A percentile compares a stretch with the other conserved stretches of the same genome.
phyloP scores from a whole-genome alignment of 2,329 filamentous ascomycete species.

The Trichoderma semiorbis region DNA sequence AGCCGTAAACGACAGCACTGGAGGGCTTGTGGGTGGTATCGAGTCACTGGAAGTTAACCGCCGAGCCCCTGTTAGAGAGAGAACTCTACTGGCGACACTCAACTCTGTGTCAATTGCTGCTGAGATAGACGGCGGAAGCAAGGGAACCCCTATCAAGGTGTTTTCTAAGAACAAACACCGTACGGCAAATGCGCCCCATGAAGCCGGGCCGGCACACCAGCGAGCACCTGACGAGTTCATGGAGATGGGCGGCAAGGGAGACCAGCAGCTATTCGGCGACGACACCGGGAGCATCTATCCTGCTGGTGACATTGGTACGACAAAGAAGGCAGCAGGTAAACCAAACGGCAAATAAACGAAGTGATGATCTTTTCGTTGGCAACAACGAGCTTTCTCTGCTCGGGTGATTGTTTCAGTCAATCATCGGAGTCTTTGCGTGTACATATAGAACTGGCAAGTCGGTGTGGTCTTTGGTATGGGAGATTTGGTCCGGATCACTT shows the following conservation, averaged over 20 bases:
- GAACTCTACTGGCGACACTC: slow-evolving; percentile 78
- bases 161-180: slow-evolving; percentile 64
- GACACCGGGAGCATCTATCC: slow-evolving; percentile 54
- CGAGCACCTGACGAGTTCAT: slow-evolving; percentile 74
- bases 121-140: slow-evolving; percentile 53
- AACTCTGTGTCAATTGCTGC: slow-evolving; percentile 64
- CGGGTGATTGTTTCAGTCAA: slow-evolving; percentile 6
- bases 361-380: not conserved
- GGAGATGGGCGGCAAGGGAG: slow-evolving; percentile 80
- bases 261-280: slow-evolving; percentile 70
- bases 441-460: slow-evolving; percentile 15
- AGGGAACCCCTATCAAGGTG: slow-evolving; percentile 64
- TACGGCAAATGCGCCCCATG: slow-evolving; percentile 43
- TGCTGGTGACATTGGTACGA: slow-evolving; percentile 29
- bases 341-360: slow-evolving; percentile 21
- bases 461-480: slow-evolving; percentile 5
- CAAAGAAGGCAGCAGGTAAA: slow-evolving; percentile 31
- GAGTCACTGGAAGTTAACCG: slow-evolving; percentile 77
- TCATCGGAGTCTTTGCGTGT: slow-evolving; percentile 13
- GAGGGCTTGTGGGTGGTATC: slow-evolving; percentile 85
- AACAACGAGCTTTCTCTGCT: slow-evolving; percentile 1
- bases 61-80: slow-evolving; percentile 74
- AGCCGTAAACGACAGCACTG: slow-evolving; percentile 78
- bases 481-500: not conserved
- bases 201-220: slow-evolving; percentile 64